Evolutionary conservation across 225 moss, liverwort and hornwort species (phyloP), one percentile per base, ranked within the genome.

Genomic region (Antitrichia curtipendula): DNA sequence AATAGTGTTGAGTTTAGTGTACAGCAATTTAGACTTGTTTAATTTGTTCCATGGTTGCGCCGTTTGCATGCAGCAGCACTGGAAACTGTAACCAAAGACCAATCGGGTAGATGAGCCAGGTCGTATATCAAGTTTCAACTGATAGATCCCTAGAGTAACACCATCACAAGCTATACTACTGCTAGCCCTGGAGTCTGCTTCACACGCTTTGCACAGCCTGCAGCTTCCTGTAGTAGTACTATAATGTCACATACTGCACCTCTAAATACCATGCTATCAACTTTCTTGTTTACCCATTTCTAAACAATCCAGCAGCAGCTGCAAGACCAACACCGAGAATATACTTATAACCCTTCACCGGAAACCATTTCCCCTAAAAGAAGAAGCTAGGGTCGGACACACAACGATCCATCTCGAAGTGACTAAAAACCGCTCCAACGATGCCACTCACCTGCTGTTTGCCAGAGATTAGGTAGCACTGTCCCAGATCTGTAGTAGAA

Each of bases 401-500:
- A 73, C 53, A 32, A 41, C 40, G 53, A 75, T 63, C 75, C 29
- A 52, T 60, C 49, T 70, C 65, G 28, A 53, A 54, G 75, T 61
- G 65, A 80, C 43, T 41, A 47, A 56, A 65, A 76, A 25, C 49
- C 75, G 57, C 74, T 75, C 75, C 86, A 83, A 75, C 61, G 59
- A 77, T 47, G 87, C 60, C 45, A 89, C 89, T 87, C 90, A 98
- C 98, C 95, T 97, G 95, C 81, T 94, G 93, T 77, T 92, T 95
- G 54, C 93, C 96, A 87, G 93, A 93, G 16, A 93, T 94, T 78
- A 91, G 82, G 85, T 94, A 91, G 89, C 96, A 95, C 86, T 97
- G 98, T 65, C 96, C 97, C 68, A 97, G 92, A 75, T 97, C 97
- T 66, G 95, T 93, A 57, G 95, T 92, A 61, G 96, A 99, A 74